Conservation (phyloP, 164 flowering plant genomes). For the Kalanchoe fedtschenkoi region DNA sequence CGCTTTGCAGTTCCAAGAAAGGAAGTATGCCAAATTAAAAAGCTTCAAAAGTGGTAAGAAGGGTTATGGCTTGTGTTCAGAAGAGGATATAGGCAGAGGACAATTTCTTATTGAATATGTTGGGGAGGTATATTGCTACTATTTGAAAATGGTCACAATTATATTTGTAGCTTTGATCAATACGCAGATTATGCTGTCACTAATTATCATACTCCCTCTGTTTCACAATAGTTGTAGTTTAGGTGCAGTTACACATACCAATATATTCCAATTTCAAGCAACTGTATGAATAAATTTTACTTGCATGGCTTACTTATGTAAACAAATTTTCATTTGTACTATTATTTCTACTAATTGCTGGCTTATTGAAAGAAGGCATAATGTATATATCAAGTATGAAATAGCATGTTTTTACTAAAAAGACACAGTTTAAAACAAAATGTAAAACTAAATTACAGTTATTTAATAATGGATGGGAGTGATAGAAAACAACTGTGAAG, state of each 20-base stretch:
- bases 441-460: neutral
- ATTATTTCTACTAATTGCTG: neutral
- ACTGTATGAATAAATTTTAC: neutral
- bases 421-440: neutral
- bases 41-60: conserved; percentile 70
- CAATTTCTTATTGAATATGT: conserved; percentile 91
- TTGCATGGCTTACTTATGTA: neutral
- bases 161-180: neutral
- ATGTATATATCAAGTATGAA: neutral
- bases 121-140: conserved; percentile 65
- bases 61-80: conserved; percentile 75
- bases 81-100: conserved; percentile 57
- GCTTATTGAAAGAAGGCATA: neutral
- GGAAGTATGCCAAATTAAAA: conserved; percentile 59
- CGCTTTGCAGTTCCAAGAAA: conserved; percentile 74
- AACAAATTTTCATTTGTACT: neutral
- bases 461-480: neutral
- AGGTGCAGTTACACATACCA: neutral
- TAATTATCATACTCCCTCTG: no score
- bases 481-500: neutral
- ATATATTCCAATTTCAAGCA: neutral
- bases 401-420: neutral
- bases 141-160: neutral
- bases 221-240: neutral
- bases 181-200: neutral